Base-by-base conservation (phyloP, 139 green algal genomes). In the Coccomyxa sp. region DNA sequence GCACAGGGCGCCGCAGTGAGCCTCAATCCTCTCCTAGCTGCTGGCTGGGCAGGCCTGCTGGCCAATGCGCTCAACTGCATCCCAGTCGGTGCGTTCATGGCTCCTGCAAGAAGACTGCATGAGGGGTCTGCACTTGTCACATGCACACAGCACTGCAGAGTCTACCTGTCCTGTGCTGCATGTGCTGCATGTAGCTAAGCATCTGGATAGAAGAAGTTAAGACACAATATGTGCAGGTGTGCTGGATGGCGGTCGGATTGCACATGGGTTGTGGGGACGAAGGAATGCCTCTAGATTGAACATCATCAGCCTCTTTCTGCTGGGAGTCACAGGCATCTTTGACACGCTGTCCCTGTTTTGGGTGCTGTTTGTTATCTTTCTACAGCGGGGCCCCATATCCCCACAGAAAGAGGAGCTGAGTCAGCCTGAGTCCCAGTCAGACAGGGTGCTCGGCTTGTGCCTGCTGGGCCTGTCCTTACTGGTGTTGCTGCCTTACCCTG, bases 271-370 rank as follows among this genome's bases (percentile, higher is more conserved):
- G 18, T 89, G 81, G 79, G 83, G 88, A 3, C 76, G 86, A 81
- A 89, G 88, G 82, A 85, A 85, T 1, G 87, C 86, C 58, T 83
- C 38, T 32, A 82, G 85, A 0, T 79, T 96, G 51, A 85, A 85
- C 60, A 84, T 93, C 11, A 83, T 94, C 58, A 89, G 90, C 0
- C 89, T 88, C 28, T 84, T 91, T 3, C 84, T 87, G 15, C 87
- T 97, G 81, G 90, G 88, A 76, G 85, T 96, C 23, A 76, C 76
- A 31, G 90, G 87, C 75, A 88, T 94, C 68, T 75, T 77, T 28
- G 91, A 92, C 85, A 85, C 88, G 25, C 86, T 97, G 18, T 82
- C 90, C 13, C 90, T 96, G 58, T 96, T 93, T 85, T 97, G 93
- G 93, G 79, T 97, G n/a, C 83, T 95, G 58, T 80, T 96, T 71